Percentiles rank a stretch among this genome's conserved stretches.
phyloP scores from a whole-genome alignment of 2,329 filamentous ascomycete species.

The Trichoderma oligosporum region DNA sequence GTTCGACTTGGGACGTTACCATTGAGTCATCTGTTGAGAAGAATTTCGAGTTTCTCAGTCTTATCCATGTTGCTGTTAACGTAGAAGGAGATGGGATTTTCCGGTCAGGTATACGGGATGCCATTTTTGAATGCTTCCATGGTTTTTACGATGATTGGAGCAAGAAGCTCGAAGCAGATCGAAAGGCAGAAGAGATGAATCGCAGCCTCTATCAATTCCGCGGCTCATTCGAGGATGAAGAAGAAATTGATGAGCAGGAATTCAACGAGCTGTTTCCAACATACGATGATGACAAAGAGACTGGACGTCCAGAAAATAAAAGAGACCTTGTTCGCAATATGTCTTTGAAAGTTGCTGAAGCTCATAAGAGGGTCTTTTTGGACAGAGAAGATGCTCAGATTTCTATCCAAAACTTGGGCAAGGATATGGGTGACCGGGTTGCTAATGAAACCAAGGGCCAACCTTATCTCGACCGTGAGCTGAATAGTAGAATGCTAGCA shows the following conservation, averaged over 20 bases:
- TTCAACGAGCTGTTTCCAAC: constrained; percentile 79
- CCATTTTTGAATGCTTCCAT: constrained; percentile 64
- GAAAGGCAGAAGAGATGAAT: constrained; percentile 68
- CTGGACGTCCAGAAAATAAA: constrained; percentile 30
- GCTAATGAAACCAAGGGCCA: constrained; percentile 29
- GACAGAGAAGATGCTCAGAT: constrained; percentile 38
- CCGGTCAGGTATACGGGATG: constrained; percentile 42
- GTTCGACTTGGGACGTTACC: constrained; percentile 33
- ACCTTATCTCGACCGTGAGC: constrained; percentile 32
- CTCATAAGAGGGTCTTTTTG: constrained; percentile 56
- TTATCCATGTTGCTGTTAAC: constrained; percentile 35
- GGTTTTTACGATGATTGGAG: constrained; percentile 78
- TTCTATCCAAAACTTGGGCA: constrained; percentile 45
- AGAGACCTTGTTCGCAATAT: constrained; percentile 48
- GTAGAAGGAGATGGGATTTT: constrained; percentile 47
- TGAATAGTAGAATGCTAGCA: constrained; percentile 58
- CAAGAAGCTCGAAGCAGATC: constrained; percentile 69
- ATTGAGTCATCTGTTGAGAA: constrained; percentile 24
- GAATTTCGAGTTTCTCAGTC: constrained; percentile 44
- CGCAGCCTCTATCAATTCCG: constrained; percentile 79
- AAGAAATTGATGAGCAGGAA: constrained; percentile 69
- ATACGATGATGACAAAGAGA: constrained; percentile 52
- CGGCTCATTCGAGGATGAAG: constrained; percentile 71
- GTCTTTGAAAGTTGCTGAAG: constrained; percentile 57
- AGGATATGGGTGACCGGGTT: constrained; percentile 41